Percentiles rank a stretch among this genome's conserved stretches.
Conservation (phyloP, 2,329 filamentous ascomycete species). For the Colletotrichum sp. region DNA sequence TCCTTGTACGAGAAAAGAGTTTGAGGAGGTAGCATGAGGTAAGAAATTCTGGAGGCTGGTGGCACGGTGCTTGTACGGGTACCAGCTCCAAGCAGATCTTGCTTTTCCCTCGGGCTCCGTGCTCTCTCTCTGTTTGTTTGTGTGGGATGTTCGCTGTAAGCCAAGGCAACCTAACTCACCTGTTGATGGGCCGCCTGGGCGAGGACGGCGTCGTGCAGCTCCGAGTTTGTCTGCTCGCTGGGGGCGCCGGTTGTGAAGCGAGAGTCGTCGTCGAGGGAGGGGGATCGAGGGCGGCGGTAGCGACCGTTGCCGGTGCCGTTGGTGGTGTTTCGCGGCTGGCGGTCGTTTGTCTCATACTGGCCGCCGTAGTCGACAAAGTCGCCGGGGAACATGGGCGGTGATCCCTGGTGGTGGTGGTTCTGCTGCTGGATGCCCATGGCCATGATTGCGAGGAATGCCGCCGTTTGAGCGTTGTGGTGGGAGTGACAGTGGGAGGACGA, state of each 20-base stretch:
- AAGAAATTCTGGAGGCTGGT: background rate
- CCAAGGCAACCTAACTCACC: background rate
- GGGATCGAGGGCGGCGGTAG: constrained; percentile 16
- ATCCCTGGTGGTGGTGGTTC: constrained; percentile 11
- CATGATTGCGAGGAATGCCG: background rate
- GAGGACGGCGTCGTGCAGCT: constrained; percentile 20
- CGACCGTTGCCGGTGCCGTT: background rate
- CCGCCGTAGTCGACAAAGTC: constrained; percentile 17
- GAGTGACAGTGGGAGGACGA: background rate
- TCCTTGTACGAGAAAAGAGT: background rate
- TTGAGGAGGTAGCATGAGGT: background rate
- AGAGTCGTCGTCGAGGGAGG: constrained; percentile 19
- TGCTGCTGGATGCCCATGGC: constrained; percentile 18
- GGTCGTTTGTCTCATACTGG: constrained; percentile 14
- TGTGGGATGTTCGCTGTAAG: background rate
- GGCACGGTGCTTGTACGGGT: background rate
- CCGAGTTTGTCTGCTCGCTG: background rate
- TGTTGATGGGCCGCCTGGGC: constrained; percentile 14
- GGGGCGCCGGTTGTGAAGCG: constrained; percentile 14
- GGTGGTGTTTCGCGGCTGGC: background rate
- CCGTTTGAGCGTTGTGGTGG: background rate
- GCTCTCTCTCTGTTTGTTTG: background rate
- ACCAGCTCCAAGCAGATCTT: background rate
- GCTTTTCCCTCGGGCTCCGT: background rate
- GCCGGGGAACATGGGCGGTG: constrained; percentile 11